Conservation (phyloP, 495 filamentous ascomycete genomes). For the Podospora sp. region DNA sequence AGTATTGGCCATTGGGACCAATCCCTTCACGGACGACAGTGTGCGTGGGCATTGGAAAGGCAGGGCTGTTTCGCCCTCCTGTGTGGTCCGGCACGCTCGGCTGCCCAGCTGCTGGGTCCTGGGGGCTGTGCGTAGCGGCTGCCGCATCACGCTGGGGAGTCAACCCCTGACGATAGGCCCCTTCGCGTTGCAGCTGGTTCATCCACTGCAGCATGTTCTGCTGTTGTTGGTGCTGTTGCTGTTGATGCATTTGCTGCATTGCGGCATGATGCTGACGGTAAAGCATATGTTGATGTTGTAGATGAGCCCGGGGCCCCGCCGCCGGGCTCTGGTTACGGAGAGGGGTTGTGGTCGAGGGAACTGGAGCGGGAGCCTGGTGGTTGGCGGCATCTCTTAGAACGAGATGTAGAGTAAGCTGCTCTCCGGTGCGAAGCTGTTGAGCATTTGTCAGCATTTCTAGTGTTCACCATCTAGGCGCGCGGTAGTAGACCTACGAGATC, state of each 20-base stretch:
- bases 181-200: conserved; percentile 35
- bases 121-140: conserved; percentile 21
- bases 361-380: conserved; percentile 29
- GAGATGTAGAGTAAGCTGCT: conserved; percentile 63
- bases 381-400: conserved; percentile 53
- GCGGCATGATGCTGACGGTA: conserved; percentile 8
- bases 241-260: conserved; percentile 23
- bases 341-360: conserved; percentile 24
- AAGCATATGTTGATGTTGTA: conserved; percentile 6
- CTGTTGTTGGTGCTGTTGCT: conserved; percentile 29
- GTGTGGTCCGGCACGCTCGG: conserved; percentile 9
- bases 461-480: not conserved
- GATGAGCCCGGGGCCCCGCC: not conserved
- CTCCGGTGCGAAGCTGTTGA: conserved; percentile 48
- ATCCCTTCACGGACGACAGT: conserved; percentile 33
- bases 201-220: conserved; percentile 32
- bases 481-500: conserved; percentile 52
- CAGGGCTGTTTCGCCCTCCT: conserved; percentile 23
- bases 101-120: conserved; percentile 12
- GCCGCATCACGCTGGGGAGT: conserved; percentile 24
- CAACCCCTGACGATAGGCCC: conserved; percentile 23
- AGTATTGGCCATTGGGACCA: conserved; percentile 36
- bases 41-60: conserved; percentile 18
- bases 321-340: conserved; percentile 25
- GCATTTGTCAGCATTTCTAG: conserved; percentile 20